Percentiles rank a stretch among this genome's conserved stretches.
Evolutionary conservation across 139 green algal genomes (phyloP).

Genomic region (Chlamydomonas incerta): DNA sequence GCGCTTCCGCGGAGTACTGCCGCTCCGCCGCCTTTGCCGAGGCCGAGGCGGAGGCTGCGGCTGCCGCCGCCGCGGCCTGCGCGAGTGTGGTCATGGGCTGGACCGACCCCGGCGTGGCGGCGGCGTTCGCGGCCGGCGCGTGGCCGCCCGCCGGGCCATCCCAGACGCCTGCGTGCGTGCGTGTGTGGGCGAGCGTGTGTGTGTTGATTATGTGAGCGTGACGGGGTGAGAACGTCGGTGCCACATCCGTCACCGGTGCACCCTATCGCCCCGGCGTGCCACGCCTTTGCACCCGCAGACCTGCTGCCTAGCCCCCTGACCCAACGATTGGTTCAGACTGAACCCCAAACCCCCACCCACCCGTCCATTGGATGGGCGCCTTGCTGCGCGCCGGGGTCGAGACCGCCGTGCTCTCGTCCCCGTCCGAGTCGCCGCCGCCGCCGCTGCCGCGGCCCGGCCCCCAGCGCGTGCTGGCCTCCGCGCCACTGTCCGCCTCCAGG

Average conservation of each 20-base stretch:
- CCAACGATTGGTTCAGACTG: too few relatives aligned
- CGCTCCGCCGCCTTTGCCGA: neutral
- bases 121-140: neutral
- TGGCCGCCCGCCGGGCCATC: neutral
- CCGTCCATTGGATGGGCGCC: constrained; percentile 4
- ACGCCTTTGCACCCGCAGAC: too few relatives aligned
- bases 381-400: neutral
- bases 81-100: neutral
- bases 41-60: neutral
- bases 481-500: neutral
- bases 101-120: neutral
- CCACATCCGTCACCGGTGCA: too few relatives aligned
- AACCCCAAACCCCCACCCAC: neutral
- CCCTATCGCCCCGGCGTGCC: too few relatives aligned
- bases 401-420: neutral
- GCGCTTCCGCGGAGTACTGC: neutral
- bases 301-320: too few relatives aligned
- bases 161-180: neutral
- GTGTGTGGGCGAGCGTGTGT: too few relatives aligned
- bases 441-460: neutral
- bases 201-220: too few relatives aligned
- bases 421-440: neutral
- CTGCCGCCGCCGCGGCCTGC: neutral
- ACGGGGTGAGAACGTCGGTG: too few relatives aligned
- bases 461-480: neutral